Base-by-base conservation (phyloP, 208 protist species). In the Crithidia bombi region DNA sequence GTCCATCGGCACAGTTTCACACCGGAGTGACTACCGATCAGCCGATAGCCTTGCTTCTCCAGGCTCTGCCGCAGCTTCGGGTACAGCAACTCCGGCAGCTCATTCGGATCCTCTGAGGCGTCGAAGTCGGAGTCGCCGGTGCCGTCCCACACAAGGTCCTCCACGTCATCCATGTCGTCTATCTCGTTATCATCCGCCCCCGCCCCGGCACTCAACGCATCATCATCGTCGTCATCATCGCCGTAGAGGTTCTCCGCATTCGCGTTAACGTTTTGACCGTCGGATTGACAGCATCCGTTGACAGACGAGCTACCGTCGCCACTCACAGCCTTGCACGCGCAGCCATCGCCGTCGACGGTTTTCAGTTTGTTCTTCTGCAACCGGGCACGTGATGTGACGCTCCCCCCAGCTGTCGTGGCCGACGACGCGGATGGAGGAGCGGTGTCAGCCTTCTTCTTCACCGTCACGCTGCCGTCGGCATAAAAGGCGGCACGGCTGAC, bases 1-100 rank as follows among this genome's bases (percentile, higher is more conserved):
- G 98, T 98, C 97, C 97, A 99, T 12, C 98, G 82, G 76, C 97
- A 99, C 46, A 99, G 78, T 80, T 99, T 99, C 41, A 98, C 97
- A 3, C 96, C 98, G 49, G 88, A 97, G 83, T 99, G 98, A 15
- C 83, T 92, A 12, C 97, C 97, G 9, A 98, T 90, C 2, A 98
- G 77, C 21, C 88, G 88, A 74, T 98, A 98, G 26, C 94, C 98
- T 58, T 99, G 97, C 73, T 98, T 98, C 44, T 91, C 89, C n/a
- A 99, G 68, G 39, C 86, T 91, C 35, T 89, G 70, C 15, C 92
- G 86, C 35, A 98, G 82, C 14, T 82, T 77, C 2, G 89, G 87
- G 76, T 96, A 98, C 23, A 98, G 69, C 73, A 98, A 91, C 69
- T 96, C 91, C 0, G 77, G 84, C 17, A 77, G 69, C 39, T 75